phyloP scores from a whole-genome alignment of 2,329 filamentous ascomycete species.

The Penicillium sumatraense region DNA sequence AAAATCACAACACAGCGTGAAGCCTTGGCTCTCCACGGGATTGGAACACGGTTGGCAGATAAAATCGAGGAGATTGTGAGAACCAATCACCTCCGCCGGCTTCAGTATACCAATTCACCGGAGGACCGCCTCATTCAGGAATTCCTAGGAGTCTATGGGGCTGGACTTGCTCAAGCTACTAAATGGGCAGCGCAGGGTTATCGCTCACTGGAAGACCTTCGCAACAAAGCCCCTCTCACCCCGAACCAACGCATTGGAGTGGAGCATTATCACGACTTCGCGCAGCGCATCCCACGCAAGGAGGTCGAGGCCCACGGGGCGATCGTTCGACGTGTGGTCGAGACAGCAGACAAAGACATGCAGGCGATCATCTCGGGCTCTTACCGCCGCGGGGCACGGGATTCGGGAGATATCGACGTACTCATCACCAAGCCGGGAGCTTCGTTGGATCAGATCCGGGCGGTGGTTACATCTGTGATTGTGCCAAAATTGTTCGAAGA shows the following conservation, averaged over 20 bases:
- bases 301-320: conserved; percentile 74
- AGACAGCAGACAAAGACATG: conserved; percentile 64
- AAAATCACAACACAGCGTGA: conserved; percentile 72
- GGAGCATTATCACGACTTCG: conserved; percentile 79
- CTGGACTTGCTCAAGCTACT: conserved; percentile 70
- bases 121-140: conserved; percentile 66
- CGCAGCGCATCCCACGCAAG: conserved; percentile 73
- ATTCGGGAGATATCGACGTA: conserved; percentile 82
- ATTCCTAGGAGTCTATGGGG: conserved; percentile 81
- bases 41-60: conserved; percentile 73
- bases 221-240: conserved; percentile 64
- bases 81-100: conserved; percentile 71
- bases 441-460: conserved; percentile 60
- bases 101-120: conserved; percentile 73
- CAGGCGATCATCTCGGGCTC: conserved; percentile 80
- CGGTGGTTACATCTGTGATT: conserved; percentile 66
- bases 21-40: conserved; percentile 68
- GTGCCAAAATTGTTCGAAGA: conserved; percentile 63
- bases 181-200: conserved; percentile 78
- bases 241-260: conserved; percentile 75
- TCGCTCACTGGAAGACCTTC: conserved; percentile 74
- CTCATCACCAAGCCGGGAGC: conserved; percentile 75
- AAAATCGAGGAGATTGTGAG: conserved; percentile 90
- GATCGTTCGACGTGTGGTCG: conserved; percentile 65
- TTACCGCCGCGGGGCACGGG: conserved; percentile 76